phyloP scores from a whole-genome alignment of 2,329 filamentous ascomycete species.

The Colletotrichum falcatum region DNA sequence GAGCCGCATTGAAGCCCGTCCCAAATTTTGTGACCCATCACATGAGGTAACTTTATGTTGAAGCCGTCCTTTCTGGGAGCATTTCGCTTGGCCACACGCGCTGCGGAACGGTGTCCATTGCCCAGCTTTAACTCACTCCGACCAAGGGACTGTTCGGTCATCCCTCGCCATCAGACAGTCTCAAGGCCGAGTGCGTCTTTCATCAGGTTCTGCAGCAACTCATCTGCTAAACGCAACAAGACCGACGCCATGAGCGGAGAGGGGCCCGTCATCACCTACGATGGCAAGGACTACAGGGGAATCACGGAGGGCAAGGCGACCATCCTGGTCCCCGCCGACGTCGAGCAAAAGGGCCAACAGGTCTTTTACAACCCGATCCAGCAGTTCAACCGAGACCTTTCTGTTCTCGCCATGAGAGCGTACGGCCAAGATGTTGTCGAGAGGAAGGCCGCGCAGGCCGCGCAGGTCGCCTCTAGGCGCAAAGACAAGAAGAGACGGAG shows the following conservation, averaged over 20 bases:
- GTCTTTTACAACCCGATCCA: constrained; percentile 99
- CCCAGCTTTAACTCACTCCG: background rate
- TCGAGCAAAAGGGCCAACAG: constrained; percentile 65
- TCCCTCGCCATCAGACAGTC: background rate
- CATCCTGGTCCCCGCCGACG: constrained; percentile 64
- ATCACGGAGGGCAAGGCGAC: constrained; percentile 68
- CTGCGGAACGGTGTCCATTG: constrained; percentile 5
- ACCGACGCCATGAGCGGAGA: constrained; percentile 47
- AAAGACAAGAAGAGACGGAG: constrained; percentile 55
- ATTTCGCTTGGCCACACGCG: constrained; percentile 30
- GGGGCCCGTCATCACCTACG: constrained; percentile 51
- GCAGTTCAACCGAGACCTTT: constrained; percentile 97
- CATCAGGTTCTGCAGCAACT: constrained; percentile 24
- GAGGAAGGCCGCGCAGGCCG: constrained; percentile 55
- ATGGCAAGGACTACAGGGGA: constrained; percentile 63
- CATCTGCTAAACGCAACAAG: background rate
- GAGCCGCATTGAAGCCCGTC: constrained; percentile 14
- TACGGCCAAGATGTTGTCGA: constrained; percentile 78
- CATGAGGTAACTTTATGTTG: constrained; percentile 31
- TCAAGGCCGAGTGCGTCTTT: constrained; percentile 4
- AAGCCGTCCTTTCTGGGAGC: constrained; percentile 13
- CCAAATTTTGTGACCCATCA: constrained; percentile 12
- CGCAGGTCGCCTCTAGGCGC: constrained; percentile 50
- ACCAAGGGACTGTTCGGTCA: background rate
- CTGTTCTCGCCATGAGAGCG: constrained; percentile 89